Base-by-base conservation (phyloP, 2,329 filamentous ascomycete species). In the Stagonosporopsis chrysanthemi region DNA sequence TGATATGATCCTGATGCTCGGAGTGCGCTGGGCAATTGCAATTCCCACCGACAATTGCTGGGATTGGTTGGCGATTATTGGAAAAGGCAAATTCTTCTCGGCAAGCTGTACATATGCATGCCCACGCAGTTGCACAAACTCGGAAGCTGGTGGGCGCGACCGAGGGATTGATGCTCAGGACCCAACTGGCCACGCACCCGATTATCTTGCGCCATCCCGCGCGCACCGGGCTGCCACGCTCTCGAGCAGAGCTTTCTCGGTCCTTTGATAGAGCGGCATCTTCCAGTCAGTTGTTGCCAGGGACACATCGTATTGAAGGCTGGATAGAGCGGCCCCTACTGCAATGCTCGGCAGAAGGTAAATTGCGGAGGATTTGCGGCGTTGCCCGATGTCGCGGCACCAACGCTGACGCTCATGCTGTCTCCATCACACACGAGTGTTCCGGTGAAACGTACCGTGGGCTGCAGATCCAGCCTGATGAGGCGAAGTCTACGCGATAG, bases 121-220 rank as follows among this genome's bases (percentile, higher is more conserved):
- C 35, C 50, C 33, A 31, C 53, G 55, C 55, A 36, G 63, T 62
- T 23, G 51, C 61, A 68, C 61, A 48, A 49, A 58, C 51, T 46
- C 45, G 65, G 61, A 61, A 65, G 66, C 56, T 64, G 62, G 47
- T 54, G 50, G 24, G 24, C 48, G 39, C 40, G 31, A 42, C 54
- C 56, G 58, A 59, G 61, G 55, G 56, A 62, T 56, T 41, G 50
- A 40, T 49, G 51, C 29, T 51, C 36, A 56, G 47, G 40, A 14
- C 40, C 52, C 33, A 15, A 39, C 22, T 42, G 45, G 40, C 52
- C 52, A 45, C 31, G 44, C 40, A 26, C 28, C 40, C 45, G 26
- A 42, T 22, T 51, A 19, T 38, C 42, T 52, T 56, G 47, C 53
- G 47, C 47, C 35, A 56, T 56, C 19, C 22, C 28, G 19, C 23